Percentiles rank a stretch among this genome's conserved stretches.
These are phyloP conservation scores for Fusarium mundagurra DNA, from an alignment of 2,329 filamentous ascomycete species.

Conservation along the genomic window DNA sequence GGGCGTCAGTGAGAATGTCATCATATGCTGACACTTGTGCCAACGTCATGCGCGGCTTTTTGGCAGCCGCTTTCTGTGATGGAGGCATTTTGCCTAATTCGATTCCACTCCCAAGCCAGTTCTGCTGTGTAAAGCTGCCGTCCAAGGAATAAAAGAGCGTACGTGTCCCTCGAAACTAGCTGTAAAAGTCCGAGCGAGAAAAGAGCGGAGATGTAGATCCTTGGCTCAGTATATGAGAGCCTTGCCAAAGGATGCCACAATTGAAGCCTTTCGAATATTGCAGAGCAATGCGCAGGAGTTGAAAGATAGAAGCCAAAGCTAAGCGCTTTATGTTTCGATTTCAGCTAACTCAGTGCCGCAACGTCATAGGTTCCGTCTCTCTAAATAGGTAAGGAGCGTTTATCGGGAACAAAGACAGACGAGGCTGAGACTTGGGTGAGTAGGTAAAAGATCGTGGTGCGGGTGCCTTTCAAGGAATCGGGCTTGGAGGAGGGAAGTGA, in stretches of 20 bases:
- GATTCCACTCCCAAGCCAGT: background rate
- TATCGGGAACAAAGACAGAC: conserved; percentile 14
- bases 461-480: conserved; percentile 26
- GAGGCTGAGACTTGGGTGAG: conserved; percentile 27
- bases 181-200: conserved; percentile 27
- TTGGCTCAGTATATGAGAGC: background rate
- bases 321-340: conserved; percentile 29
- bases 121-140: background rate
- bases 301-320: conserved; percentile 17
- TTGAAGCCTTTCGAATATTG: background rate
- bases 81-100: conserved; percentile 49
- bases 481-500: conserved; percentile 41
- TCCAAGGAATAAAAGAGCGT: conserved; percentile 33
- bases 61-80: conserved; percentile 50
- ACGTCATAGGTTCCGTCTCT: conserved; percentile 39
- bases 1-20: conserved; percentile 92
- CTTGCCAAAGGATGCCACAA: background rate
- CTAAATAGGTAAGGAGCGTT: conserved; percentile 18
- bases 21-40: conserved; percentile 92
- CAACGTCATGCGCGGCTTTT: conserved; percentile 82
- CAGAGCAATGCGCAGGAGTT: background rate
- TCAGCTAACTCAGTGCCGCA: conserved; percentile 39
- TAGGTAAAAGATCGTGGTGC: conserved; percentile 6
- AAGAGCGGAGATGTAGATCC: conserved; percentile 22
- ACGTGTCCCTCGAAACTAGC: conserved; percentile 28